phyloP scores from a whole-genome alignment of 176 grass and related monocot genomes.

The Eleusine indica region DNA sequence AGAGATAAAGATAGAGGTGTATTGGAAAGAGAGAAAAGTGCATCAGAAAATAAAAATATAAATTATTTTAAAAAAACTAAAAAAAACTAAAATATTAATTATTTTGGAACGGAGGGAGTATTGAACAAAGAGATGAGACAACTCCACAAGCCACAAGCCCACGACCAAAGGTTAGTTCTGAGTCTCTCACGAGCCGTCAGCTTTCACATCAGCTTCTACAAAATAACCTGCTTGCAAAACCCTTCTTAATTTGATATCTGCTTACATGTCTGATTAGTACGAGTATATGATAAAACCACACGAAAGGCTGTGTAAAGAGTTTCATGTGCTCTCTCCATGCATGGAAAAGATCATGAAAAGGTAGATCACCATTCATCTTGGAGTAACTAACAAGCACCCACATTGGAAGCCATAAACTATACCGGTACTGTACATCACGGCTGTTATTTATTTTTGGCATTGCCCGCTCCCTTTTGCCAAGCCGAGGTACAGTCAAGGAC shows the following conservation, averaged over 20 bases:
- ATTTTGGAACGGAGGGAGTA: too few relatives aligned
- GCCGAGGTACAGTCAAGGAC: slow-evolving; percentile 47
- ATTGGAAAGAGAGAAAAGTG: too few relatives aligned
- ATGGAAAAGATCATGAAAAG: slow-evolving; percentile 2
- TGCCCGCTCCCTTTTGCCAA: slow-evolving; percentile 14
- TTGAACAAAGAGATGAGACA: neutral
- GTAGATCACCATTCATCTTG: neutral
- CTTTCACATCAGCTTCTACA: neutral
- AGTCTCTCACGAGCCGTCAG: neutral
- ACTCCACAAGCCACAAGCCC: too few relatives aligned
- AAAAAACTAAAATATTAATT: too few relatives aligned
- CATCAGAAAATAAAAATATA: too few relatives aligned
- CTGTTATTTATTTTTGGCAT: slow-evolving; percentile 22
- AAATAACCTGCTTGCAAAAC: neutral
- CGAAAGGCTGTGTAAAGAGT: neutral
- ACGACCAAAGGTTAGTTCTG: neutral
- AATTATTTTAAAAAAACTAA: too few relatives aligned
- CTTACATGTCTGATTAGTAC: neutral
- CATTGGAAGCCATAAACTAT: slow-evolving; percentile 28
- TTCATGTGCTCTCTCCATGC: neutral
- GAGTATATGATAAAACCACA: neutral
- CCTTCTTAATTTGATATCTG: neutral
- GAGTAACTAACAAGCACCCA: neutral
- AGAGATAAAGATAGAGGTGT: too few relatives aligned
- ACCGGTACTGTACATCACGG: neutral